Evolutionary conservation across 768 basidiomycete genomes (phyloP), one percentile per base, ranked within the genome.

Genomic region (Peribolospora baueri): DNA sequence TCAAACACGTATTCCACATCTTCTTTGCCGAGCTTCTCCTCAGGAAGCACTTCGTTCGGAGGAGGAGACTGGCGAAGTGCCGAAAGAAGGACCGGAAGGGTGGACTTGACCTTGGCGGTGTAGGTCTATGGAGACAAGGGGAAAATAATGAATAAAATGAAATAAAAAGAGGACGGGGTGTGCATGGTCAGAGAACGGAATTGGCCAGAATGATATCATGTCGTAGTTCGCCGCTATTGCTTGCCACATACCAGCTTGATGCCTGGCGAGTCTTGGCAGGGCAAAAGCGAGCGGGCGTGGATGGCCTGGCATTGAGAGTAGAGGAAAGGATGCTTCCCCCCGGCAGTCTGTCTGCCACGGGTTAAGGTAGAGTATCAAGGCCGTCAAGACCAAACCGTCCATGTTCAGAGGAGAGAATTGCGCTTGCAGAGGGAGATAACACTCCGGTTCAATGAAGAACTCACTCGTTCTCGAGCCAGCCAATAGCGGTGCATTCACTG

Each of bases 231-330:
- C 25, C 25, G 25, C 25, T 48, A 48, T 10, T 5, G 47, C 5
- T 37, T 14, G 14, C 46, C 47, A 14, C 47, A 48, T 5, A 10
- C 9, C 25, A 83, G 74, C 68, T 95, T 95, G 57, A 83, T 78
- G 1, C 82, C 81, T 3, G 90, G 83, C 0, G 81, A 82, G 64
- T 97, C 90, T 80, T 61, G 48, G 52, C 49, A 56, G 3, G 87
- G 88, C 0, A 76, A 74, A 46, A 91, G 67, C 3, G 79, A 74
- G 39, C 88, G 77, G 3, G 82, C 82, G 63, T 90, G 81, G 60
- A 88, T 91, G 3, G 90, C 84, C 60, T 93, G 87, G 62, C 82
- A 84, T 62, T 93, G 90, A 57, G 84, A 86, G 70, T 88, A 95
- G 11, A 95, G 67, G 68, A 82, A 93, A 0, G 84, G 80, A 64